Percentiles rank a stretch among this genome's conserved stretches.
These are phyloP conservation scores for Botrytis paeoniae DNA, from an alignment of 2,329 filamentous ascomycete species.

Conservation along the genomic window DNA sequence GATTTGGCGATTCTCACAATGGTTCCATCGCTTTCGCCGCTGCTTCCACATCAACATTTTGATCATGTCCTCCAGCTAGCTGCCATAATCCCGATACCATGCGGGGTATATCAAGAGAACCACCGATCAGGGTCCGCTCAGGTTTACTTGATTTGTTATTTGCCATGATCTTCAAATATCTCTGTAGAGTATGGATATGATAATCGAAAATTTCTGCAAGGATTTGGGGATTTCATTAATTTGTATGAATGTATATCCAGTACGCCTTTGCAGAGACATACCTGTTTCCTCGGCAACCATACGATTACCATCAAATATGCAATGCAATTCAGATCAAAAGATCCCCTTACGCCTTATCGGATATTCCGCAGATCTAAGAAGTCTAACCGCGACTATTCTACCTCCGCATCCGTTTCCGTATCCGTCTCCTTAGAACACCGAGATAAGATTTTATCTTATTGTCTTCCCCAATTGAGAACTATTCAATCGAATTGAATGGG, in stretches of 20 bases:
- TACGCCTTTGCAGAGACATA: neutral
- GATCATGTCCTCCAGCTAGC: conserved; percentile 26
- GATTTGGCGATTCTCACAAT: conserved; percentile 4
- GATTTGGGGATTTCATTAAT: neutral
- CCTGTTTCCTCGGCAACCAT: neutral
- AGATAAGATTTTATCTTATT: neutral
- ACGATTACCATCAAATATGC: neutral
- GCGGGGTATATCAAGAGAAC: conserved; percentile 22
- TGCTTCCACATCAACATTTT: conserved; percentile 21
- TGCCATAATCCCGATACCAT: conserved; percentile 26
- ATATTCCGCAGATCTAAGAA: neutral
- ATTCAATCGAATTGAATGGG: neutral
- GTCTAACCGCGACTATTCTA: neutral
- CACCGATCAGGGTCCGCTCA: conserved; percentile 5
- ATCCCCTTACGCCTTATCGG: neutral
- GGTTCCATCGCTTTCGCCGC: conserved; percentile 23
- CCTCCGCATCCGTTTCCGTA: neutral
- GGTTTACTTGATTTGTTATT: neutral
- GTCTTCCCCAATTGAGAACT: neutral
- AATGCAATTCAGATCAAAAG: neutral
- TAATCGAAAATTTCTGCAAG: neutral
- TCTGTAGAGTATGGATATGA: neutral
- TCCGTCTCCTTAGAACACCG: neutral
- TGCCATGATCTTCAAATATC: neutral
- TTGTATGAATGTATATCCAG: neutral